phyloP scores from a whole-genome alignment of 345 rosid genomes.

The Eucalyptus regnans region DNA sequence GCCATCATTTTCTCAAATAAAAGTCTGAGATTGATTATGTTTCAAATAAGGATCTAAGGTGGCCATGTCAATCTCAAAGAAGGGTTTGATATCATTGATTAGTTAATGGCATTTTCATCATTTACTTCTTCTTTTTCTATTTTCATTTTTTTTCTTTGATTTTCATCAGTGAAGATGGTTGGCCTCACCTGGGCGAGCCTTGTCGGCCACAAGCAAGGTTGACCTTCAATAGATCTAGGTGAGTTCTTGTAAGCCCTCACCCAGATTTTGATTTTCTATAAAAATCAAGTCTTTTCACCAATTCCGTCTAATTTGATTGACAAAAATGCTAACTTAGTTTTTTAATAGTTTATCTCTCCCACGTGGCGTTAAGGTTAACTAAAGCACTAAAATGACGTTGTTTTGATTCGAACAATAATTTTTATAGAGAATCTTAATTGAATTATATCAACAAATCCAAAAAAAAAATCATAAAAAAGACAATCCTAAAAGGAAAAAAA shows the following conservation, averaged over 20 bases:
- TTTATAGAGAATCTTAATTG: too few species aligned
- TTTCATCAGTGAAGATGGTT: rapidly evolving
- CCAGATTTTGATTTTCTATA: rapidly evolving
- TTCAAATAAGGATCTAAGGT: not conserved
- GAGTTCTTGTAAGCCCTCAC: not conserved
- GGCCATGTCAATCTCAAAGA: not conserved
- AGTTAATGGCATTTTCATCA: not conserved
- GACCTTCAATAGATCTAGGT: too few species aligned
- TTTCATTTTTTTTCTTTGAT: too few species aligned
- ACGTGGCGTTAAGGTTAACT: not conserved
- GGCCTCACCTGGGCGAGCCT: rapidly evolving
- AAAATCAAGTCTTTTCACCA: not conserved
- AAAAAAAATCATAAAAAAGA: not conserved
- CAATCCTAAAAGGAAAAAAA: rapidly evolving
- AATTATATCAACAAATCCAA: too few species aligned
- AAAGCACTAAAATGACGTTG: rapidly evolving
- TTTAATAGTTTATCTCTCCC: not conserved
- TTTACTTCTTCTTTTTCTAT: too few species aligned
- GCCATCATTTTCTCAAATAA: not conserved
- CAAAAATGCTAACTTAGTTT: too few species aligned
- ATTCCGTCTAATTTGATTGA: too few species aligned
- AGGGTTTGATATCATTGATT: too few species aligned
- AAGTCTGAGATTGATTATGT: too few species aligned
- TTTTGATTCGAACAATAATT: too few species aligned
- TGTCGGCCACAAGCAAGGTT: rapidly evolving